Base-by-base conservation (phyloP, 345 rosid genomes). In the Anacardium occidentale region DNA sequence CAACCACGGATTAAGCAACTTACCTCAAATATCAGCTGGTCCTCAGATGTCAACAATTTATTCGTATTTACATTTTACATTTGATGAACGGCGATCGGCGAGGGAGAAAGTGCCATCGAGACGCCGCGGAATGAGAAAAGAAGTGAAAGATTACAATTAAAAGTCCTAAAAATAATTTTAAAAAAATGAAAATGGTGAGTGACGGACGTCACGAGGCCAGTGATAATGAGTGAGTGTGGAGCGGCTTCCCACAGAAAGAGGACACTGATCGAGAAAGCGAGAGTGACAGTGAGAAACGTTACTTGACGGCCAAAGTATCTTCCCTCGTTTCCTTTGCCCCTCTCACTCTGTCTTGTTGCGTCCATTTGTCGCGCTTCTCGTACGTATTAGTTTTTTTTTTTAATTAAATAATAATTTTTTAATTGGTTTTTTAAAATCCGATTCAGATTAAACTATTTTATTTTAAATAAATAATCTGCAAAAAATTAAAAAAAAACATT, bases 251-350 rank as follows among this genome's bases (percentile, higher is more conserved):
- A 68, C 50, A 68, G 20, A 37, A 34, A 34, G 3, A 12, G 7
- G 29, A 22, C 20, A 22, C 24, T 68, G 54, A 22, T 54, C 50
- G 50, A 25, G 59, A 74, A 69, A 62, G 60, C 2, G 67, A 54
- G 26, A 32, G 47, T 18, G 55, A 54, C 66, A 47, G 67, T 18
- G 37, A 61, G 76, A 42, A 64, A 61, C 75, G 77, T 79, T 72
- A 76, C 15, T 32, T 72, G 69, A 79, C 79, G 77, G 74, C 71
- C 26, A 68, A 24, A 66, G 77, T 42, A 68, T 72, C 74, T 72
- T 72, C 24, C 2, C 9, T n/a, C 14, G 29, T 21, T 42, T 34
- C 17, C 24, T 63, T 14, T 42, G 34, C 22, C 48, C 56, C 54
- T 66, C 57, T 25, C 22, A 40, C 45, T 11, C 42, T 20, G 53